phyloP scores from a whole-genome alignment of 495 filamentous ascomycete species.

The Daldinia grandis region DNA sequence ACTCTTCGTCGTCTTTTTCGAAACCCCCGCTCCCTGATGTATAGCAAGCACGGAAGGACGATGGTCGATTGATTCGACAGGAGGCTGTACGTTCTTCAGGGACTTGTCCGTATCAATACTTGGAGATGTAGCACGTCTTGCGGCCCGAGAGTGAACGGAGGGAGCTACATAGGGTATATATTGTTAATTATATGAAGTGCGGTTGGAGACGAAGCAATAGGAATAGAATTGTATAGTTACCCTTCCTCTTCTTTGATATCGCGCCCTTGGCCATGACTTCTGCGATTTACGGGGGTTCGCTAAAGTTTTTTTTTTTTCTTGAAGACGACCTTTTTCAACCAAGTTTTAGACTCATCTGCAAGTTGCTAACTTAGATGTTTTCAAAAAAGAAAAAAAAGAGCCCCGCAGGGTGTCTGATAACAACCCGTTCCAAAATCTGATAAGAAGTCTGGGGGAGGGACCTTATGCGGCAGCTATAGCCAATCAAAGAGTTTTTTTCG shows the following conservation, averaged over 20 bases:
- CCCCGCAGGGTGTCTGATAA: slow-evolving; percentile 22
- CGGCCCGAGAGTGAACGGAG: slow-evolving; percentile 73
- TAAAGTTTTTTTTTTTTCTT: neutral
- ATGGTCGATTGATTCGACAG: slow-evolving; percentile 57
- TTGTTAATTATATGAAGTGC: slow-evolving; percentile 17
- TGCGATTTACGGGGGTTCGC: neutral
- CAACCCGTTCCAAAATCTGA: neutral
- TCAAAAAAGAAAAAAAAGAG: slow-evolving; percentile 11
- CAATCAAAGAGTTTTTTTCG: neutral
- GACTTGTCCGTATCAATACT: slow-evolving; percentile 80
- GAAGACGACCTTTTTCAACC: neutral
- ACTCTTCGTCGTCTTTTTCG: slow-evolving; percentile 69
- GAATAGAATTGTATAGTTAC: slow-evolving; percentile 35
- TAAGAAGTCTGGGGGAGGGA: slow-evolving; percentile 1
- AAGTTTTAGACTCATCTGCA: neutral
- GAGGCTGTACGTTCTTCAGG: slow-evolving; percentile 66
- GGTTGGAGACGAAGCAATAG: neutral
- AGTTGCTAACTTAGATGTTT: neutral
- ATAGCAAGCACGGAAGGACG: slow-evolving; percentile 69
- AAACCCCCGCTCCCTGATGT: slow-evolving; percentile 68
- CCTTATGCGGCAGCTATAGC: neutral
- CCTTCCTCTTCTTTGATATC: slow-evolving; percentile 53
- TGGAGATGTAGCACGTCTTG: slow-evolving; percentile 74
- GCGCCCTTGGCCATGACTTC: slow-evolving; percentile 51
- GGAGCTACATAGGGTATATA: slow-evolving; percentile 46